Evolutionary conservation across 257 asterid species (phyloP).

Genomic region (Scutellaria minor): DNA sequence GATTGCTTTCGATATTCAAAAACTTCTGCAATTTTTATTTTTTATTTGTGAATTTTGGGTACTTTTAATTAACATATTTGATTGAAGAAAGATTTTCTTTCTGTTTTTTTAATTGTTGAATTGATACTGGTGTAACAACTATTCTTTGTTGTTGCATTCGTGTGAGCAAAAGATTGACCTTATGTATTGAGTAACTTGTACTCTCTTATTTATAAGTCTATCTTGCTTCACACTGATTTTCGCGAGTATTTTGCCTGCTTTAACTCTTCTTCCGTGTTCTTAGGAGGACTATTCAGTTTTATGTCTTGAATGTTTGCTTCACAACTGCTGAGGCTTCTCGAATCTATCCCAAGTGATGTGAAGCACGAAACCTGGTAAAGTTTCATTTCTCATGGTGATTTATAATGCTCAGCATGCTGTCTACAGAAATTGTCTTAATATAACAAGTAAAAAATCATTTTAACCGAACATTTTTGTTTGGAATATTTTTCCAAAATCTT

Average conservation of each 20-base stretch:
- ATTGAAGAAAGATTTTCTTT: neutral
- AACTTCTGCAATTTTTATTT: neutral
- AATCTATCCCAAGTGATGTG: conserved; percentile 60
- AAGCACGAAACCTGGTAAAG: conserved; percentile 57
- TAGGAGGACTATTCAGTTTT: conserved; percentile 30
- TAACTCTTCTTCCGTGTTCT: conserved; percentile 8
- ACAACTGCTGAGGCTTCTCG: conserved; percentile 63
- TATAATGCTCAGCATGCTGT: neutral
- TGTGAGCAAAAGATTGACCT: neutral
- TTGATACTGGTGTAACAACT: neutral
- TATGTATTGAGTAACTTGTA: neutral
- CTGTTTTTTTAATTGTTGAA: neutral
- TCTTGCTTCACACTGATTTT: neutral
- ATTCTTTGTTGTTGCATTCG: neutral
- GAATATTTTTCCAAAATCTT: neutral
- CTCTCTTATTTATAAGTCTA: neutral
- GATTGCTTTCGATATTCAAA: conserved; percentile 6
- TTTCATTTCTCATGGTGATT: conserved; percentile 21
- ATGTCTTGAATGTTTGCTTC: conserved; percentile 70
- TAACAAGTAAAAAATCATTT: neutral
- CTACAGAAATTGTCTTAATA: conserved; percentile 20
- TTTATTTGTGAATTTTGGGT: neutral
- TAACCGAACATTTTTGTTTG: neutral
- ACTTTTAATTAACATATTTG: neutral
- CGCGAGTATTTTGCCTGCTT: neutral